These are phyloP conservation scores for Aurifilum marmelostoma DNA, from an alignment of 2,329 filamentous ascomycete genomes.

Conservation along the genomic window DNA sequence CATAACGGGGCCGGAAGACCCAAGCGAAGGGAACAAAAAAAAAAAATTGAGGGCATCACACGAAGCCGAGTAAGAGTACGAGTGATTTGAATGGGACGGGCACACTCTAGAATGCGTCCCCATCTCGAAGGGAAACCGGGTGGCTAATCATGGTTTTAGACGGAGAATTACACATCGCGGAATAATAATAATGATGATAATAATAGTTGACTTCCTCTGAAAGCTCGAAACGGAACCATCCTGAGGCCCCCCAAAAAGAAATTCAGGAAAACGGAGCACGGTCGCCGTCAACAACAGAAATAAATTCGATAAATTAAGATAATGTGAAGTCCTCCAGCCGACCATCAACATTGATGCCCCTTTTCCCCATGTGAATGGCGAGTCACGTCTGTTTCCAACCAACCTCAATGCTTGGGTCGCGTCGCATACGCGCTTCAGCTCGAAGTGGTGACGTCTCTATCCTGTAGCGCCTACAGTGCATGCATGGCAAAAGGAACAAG, in stretches of 20 bases:
- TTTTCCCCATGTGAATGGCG: neutral
- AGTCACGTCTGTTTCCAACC: neutral
- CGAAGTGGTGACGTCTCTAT: constrained; percentile 2
- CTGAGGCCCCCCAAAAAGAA: neutral
- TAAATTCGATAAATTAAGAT: neutral
- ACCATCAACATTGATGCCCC: neutral
- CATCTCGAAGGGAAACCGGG: neutral
- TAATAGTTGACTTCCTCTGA: neutral
- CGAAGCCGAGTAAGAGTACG: neutral
- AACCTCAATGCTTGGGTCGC: neutral
- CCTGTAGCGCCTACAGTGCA: neutral
- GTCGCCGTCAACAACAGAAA: neutral
- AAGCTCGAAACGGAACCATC: neutral
- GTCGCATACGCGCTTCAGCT: constrained; percentile 12
- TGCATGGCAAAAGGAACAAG: neutral
- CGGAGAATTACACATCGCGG: neutral
- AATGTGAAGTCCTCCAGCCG: neutral
- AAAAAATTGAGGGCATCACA: neutral
- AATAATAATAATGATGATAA: neutral
- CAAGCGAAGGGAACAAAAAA: neutral
- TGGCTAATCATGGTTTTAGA: neutral
- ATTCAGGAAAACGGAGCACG: neutral
- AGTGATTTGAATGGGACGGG: neutral
- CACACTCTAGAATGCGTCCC: neutral
- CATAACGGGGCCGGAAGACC: neutral